Evolutionary conservation across 2,329 filamentous ascomycete genomes (phyloP), one percentile per base, ranked within the genome.

Genomic region (Ascochyta rabiei): DNA sequence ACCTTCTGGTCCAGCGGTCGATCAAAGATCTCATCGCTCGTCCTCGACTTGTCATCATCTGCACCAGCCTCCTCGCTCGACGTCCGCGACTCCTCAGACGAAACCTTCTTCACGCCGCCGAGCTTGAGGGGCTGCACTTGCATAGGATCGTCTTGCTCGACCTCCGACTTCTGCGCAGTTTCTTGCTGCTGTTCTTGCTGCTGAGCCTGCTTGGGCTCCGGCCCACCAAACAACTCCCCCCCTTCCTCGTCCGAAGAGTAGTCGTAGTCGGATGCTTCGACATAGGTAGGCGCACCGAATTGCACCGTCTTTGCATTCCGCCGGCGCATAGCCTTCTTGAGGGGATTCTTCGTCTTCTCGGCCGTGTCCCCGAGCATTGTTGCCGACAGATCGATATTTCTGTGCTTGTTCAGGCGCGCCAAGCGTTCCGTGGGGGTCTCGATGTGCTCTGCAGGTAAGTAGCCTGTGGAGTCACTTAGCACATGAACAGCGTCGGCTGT

Each of bases 401-500:
- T 86, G 77, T 99, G 95, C 77, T 99, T 99, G 77, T 99, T 99
- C 61, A 98, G 78, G 61, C 95, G 87, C 40, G 95, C 95, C 59
- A 99, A 78, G 71, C 95, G 85, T 80, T 99, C 95, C 15, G 93
- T 97, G 2, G 95, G 95, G 8, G 95, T 99, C 75, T 99, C 95
- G 62, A 99, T 99, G 73, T 99, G 95, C 75, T 99, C 95, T 43
- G 95, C 95, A 44, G 95, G 95, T 50, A 99, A 81, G 72, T 99
- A 99, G 38, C 93, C 93, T 96, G 45, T 24, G n/a, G n/a, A 5
- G 4, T n/a, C 15, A 43, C 28, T 66, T 59, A 49, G 47, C 12
- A 37, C 18, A 16, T 21, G 12, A 24, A 10, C 8, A 21, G 1
- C 1, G n/a, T 19, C 6, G 16, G 33, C 8, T 1, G 7, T 28